phyloP scores from a whole-genome alignment of 1,284 basidiomycete species.

The Ganoderma lucidum region DNA sequence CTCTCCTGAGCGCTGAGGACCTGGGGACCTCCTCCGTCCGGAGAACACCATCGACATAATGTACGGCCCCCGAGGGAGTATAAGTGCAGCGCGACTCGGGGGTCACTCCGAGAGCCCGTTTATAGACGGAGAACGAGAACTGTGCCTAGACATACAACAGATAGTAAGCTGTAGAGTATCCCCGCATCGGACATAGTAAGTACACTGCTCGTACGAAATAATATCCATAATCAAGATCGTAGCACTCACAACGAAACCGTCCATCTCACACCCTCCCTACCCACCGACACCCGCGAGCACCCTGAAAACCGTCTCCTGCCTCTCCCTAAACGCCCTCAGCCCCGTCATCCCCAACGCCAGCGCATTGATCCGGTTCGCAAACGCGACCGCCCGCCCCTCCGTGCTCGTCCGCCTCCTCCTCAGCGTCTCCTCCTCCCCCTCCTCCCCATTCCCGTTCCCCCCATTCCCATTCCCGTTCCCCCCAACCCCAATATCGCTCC shows the following conservation, averaged over 20 bases:
- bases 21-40: no score
- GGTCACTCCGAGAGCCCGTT: no score
- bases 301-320: constrained; percentile 76
- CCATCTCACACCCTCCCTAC: not conserved
- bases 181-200: not conserved
- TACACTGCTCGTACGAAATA: not conserved
- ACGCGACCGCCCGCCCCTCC: constrained; percentile 64
- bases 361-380: constrained; percentile 78
- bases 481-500: constrained; percentile 11
- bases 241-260: not conserved
- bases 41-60: no score
- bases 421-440: constrained; percentile 30
- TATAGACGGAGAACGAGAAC: not conserved
- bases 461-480: no score
- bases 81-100: no score
- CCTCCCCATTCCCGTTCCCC: not conserved
- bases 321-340: constrained; percentile 73
- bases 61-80: no score
- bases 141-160: constrained; percentile 1
- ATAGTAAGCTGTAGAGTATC: not conserved
- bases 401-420: constrained; percentile 48
- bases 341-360: constrained; percentile 74
- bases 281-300: constrained; percentile 56
- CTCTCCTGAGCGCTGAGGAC: no score
- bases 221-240: not conserved